Evolutionary conservation across 139 green algal genomes (phyloP).

Genomic region (Desmodesmus armatus): DNA sequence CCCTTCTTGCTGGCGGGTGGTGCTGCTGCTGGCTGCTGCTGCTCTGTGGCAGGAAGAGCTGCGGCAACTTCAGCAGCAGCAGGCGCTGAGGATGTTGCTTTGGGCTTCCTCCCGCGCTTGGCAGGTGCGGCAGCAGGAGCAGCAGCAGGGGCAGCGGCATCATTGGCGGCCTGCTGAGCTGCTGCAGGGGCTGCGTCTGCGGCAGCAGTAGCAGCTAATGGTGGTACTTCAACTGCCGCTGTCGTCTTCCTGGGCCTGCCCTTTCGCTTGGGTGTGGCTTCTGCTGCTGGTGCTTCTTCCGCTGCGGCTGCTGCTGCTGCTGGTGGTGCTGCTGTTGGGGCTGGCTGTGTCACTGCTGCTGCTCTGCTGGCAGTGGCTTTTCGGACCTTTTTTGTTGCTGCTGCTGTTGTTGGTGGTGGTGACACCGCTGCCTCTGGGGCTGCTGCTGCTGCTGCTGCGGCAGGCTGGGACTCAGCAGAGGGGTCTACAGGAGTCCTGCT

Average conservation of each 20-base stretch:
- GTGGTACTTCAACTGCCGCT: not conserved
- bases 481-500: not conserved
- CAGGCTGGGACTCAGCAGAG: not conserved
- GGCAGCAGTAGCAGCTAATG: not conserved
- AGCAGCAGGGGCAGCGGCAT: not conserved
- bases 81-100: not conserved
- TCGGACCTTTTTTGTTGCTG: not conserved
- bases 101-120: slow-evolving; percentile 14
- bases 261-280: not conserved
- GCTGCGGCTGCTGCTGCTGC: not conserved
- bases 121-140: not conserved
- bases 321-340: not conserved
- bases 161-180: not conserved
- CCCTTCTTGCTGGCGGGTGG: not conserved
- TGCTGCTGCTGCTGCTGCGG: not conserved
- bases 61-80: no score
- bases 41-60: not conserved
- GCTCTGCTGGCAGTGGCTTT: slow-evolving; percentile 6
- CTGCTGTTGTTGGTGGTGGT: not conserved
- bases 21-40: not conserved
- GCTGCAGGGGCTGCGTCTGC: not conserved
- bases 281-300: slow-evolving; percentile 5
- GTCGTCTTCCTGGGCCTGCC: slow-evolving; percentile 18
- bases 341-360: not conserved
- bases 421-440: not conserved